phyloP scores from a whole-genome alignment of 2,329 filamentous ascomycete species.

The Tolypocladium sp. region DNA sequence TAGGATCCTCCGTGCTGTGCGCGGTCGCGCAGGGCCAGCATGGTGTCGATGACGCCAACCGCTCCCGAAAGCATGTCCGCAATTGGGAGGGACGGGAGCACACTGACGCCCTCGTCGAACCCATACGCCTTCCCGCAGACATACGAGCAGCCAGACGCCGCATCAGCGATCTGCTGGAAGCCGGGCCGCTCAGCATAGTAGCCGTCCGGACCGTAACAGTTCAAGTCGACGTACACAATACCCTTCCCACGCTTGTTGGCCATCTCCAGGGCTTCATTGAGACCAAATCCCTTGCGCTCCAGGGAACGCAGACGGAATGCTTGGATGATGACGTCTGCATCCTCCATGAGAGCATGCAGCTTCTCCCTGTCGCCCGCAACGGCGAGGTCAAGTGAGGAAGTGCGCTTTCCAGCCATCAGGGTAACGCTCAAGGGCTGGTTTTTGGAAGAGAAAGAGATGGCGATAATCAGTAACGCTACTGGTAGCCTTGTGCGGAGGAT shows the following conservation, averaged over 20 bases:
- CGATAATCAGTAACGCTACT: no score
- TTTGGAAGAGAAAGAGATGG: no score
- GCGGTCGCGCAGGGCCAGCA: constrained; percentile 22
- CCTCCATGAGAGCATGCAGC: constrained; percentile 30
- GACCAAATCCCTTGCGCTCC: constrained; percentile 28
- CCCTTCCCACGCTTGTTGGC: constrained; percentile 43
- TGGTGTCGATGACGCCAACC: constrained; percentile 19
- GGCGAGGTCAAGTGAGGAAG: constrained; percentile 32
- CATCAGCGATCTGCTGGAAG: constrained; percentile 60
- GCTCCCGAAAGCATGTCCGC: constrained; percentile 25
- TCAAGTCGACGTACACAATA: constrained; percentile 56
- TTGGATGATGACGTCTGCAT: constrained; percentile 29
- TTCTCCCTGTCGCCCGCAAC: constrained; percentile 26
- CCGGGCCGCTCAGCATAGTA: constrained; percentile 52
- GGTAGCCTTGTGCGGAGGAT: no score
- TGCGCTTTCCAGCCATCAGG: constrained; percentile 17
- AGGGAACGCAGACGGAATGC: constrained; percentile 28
- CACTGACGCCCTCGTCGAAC: constrained; percentile 13
- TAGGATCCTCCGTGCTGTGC: constrained; percentile 21
- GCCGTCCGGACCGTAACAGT: constrained; percentile 51
- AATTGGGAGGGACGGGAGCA: constrained; percentile 12
- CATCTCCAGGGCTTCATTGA: constrained; percentile 32
- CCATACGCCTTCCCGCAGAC: constrained; percentile 19
- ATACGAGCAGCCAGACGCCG: constrained; percentile 21
- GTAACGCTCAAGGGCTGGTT: constrained; percentile 36